Evolutionary conservation across 1,139 yeast genomes (phyloP).

Genomic region (Protomyces inundatus): DNA sequence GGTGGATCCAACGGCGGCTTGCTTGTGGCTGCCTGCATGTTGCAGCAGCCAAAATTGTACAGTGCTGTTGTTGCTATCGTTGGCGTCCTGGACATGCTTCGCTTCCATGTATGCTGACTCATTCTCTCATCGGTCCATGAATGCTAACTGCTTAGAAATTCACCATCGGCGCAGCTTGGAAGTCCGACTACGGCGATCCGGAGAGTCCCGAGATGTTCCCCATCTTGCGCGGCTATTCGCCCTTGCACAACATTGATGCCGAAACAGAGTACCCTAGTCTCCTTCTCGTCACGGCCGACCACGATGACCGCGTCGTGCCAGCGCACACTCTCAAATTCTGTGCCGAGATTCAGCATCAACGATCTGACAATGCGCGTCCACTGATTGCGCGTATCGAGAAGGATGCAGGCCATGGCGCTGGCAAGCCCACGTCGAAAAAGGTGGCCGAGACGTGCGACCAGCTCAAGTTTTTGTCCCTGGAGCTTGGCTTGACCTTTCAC

Average conservation of each 20-base stretch:
- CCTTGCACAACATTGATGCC: conserved; percentile 17
- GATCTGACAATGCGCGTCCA: conserved; percentile 4
- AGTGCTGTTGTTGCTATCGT: conserved; percentile 23
- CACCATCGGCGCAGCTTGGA: conserved; percentile 25
- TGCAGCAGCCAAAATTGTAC: conserved; percentile 14
- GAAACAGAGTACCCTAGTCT: conserved; percentile 12
- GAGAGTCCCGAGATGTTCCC: conserved; percentile 8
- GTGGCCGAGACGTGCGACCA: conserved; percentile 23
- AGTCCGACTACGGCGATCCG: conserved; percentile 12
- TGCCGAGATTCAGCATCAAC: conserved; percentile 17
- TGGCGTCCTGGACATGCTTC: conserved; percentile 20
- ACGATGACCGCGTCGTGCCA: conserved; percentile 23
- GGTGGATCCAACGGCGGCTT: conserved; percentile 23
- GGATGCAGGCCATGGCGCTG: conserved; percentile 23
- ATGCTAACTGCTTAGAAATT: not conserved
- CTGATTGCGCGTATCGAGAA: conserved; percentile 17
- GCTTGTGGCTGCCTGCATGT: conserved; percentile 10
- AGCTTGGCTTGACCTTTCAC: conserved; percentile 26
- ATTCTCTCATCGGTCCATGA: not conserved
- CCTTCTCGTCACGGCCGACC: conserved; percentile 20
- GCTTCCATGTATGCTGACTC: not conserved
- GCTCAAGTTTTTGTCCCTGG: conserved; percentile 14
- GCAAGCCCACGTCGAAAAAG: conserved; percentile 20
- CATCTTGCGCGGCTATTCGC: conserved; percentile 18
- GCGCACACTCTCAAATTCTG: conserved; percentile 20